These are phyloP conservation scores for Fusarium paranaense DNA, from an alignment of 2,329 filamentous ascomycete species.

Conservation along the genomic window DNA sequence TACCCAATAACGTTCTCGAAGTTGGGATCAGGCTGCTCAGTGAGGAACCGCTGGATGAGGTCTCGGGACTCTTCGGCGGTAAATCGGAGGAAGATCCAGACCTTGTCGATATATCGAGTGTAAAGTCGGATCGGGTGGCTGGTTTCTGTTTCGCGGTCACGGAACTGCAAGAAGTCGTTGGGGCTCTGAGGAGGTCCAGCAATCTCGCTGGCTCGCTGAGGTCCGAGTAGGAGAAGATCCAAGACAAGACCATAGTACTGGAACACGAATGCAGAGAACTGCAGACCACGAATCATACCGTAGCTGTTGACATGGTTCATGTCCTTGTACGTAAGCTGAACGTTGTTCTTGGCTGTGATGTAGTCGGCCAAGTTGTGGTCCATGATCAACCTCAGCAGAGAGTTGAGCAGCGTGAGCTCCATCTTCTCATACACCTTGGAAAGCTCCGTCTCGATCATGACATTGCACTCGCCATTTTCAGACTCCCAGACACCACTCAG, in stretches of 20 bases:
- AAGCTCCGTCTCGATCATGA: conserved; percentile 97
- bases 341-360: conserved; percentile 99
- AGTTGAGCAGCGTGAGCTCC: conserved; percentile 94
- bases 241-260: conserved; percentile 98
- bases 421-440: conserved; percentile 99
- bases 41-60: conserved; percentile 96
- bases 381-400: conserved; percentile 94
- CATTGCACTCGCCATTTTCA: conserved; percentile 94
- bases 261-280: conserved; percentile 99
- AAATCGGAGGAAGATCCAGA: conserved; percentile 98
- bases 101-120: conserved; percentile 96
- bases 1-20: conserved; percentile 99
- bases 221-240: conserved; percentile 88
- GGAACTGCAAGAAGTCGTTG: conserved; percentile 98
- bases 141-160: conserved; percentile 90
- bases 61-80: conserved; percentile 94
- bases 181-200: conserved; percentile 93
- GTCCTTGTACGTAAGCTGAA: conserved; percentile 98
- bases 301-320: conserved; percentile 99
- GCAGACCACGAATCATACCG: conserved; percentile 95
- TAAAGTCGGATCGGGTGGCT: conserved; percentile 98
- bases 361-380: conserved; percentile 99
- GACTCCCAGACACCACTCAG: conserved; percentile 95
- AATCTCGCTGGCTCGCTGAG: conserved; percentile 97
- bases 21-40: conserved; percentile 97